Evolutionary conservation across 768 basidiomycete genomes (phyloP).

Genomic region (Mycena sanguinolenta): DNA sequence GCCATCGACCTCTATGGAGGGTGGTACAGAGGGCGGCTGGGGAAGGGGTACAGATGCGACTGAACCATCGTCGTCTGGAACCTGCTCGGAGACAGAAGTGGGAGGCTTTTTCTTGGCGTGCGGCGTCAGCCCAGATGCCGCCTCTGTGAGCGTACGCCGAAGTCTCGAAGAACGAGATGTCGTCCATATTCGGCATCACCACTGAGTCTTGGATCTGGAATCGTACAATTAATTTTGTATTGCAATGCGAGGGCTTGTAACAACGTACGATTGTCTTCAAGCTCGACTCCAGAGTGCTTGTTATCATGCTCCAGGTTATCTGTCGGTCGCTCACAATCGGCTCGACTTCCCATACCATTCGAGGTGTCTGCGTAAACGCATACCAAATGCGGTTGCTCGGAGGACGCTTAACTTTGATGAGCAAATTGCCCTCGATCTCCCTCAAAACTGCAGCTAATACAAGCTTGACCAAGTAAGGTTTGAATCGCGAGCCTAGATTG

Average conservation of each 20-base stretch:
- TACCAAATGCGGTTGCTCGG: constrained; percentile 98
- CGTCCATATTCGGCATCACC: constrained; percentile 98
- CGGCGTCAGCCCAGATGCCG: constrained; percentile 90
- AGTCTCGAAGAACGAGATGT: constrained; percentile 95
- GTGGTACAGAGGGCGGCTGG: constrained; percentile 39
- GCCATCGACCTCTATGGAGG: constrained; percentile 33
- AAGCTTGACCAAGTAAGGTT: constrained; percentile 90
- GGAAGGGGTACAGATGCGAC: constrained; percentile 54
- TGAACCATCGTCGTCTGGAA: constrained; percentile 47
- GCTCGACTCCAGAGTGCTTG: constrained; percentile 89
- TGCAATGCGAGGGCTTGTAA: background rate
- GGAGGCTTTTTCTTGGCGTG: constrained; percentile 54
- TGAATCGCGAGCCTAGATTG: constrained; percentile 85
- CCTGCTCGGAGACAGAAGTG: constrained; percentile 35
- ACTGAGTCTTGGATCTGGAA: constrained; percentile 91
- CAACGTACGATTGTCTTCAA: constrained; percentile 86
- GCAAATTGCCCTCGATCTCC: constrained; percentile 91
- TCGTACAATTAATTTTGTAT: background rate
- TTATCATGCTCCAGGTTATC: constrained; percentile 94
- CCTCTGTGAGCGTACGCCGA: constrained; percentile 74
- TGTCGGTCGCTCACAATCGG: constrained; percentile 96
- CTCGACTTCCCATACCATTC: constrained; percentile 90
- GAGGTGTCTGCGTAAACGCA: constrained; percentile 90
- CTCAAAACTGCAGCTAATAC: constrained; percentile 90
- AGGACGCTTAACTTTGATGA: constrained; percentile 93